A percentile compares a stretch with the other conserved stretches of the same genome.
Evolutionary conservation across 495 filamentous ascomycete genomes (phyloP).

Genomic region (Aspergillus bridgeri): DNA sequence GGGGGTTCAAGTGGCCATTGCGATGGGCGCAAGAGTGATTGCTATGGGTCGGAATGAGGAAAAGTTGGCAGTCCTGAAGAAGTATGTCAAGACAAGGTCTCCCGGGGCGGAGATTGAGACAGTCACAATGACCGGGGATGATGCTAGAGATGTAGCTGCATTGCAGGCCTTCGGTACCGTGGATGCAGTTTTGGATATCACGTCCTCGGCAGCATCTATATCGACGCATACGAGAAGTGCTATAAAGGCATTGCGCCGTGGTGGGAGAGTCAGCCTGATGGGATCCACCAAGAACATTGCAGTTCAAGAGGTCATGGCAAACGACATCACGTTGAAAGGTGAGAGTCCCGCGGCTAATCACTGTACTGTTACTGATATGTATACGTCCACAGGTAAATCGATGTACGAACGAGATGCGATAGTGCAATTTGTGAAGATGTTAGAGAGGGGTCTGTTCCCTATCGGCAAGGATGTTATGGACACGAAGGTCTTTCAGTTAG

Average conservation of each 20-base stretch:
- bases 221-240: conserved; percentile 11
- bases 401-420: conserved; percentile 38
- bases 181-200: no score
- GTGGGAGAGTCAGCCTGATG: conserved; percentile 12
- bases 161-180: background rate
- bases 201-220: no score
- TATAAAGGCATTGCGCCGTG: conserved; percentile 5
- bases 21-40: no score
- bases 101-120: no score
- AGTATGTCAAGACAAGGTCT: no score
- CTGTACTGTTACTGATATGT: conserved; percentile 5
- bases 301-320: conserved; percentile 14
- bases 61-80: no score
- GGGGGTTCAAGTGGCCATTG: background rate
- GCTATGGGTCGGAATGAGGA: no score
- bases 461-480: background rate
- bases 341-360: no score
- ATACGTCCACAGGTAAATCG: conserved; percentile 6
- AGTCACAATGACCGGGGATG: no score
- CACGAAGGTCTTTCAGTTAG: background rate
- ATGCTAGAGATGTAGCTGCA: background rate
- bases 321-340: conserved; percentile 31
- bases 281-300: conserved; percentile 1
- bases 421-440: background rate
- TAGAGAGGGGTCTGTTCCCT: background rate